Evolutionary conservation across 1,139 yeast species (phyloP).

Genomic region (Diutina sp.): DNA sequence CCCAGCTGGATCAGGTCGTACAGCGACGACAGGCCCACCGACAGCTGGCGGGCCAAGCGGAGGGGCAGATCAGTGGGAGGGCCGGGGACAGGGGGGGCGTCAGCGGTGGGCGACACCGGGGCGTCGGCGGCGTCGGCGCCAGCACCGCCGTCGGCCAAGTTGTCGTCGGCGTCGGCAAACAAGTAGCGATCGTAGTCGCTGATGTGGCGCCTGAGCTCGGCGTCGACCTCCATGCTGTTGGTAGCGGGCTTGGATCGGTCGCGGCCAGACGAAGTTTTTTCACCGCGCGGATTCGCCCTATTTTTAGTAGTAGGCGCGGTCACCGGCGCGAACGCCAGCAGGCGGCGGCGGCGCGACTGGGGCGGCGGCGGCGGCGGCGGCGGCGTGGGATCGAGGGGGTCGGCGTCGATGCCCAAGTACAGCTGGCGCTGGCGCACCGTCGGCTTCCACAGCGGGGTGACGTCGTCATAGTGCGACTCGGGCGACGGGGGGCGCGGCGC

Average conservation of each 20-base stretch:
- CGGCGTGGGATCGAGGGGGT: neutral
- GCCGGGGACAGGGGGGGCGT: neutral
- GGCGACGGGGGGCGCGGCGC: neutral
- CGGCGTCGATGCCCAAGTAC: neutral
- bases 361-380: neutral
- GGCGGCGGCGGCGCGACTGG: neutral
- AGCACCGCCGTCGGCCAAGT: constrained; percentile 7
- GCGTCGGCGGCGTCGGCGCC: neutral
- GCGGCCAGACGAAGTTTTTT: constrained; percentile 7
- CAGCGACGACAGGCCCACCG: neutral
- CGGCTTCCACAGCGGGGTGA: neutral
- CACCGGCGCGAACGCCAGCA: neutral
- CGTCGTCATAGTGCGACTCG: neutral
- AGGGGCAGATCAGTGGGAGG: neutral
- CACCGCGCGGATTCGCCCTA: constrained; percentile 7
- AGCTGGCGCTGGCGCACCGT: neutral
- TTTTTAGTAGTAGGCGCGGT: constrained; percentile 5
- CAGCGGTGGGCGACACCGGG: neutral
- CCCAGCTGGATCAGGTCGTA: constrained; percentile 2
- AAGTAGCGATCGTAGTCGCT: constrained; percentile 23
- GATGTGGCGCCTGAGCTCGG: constrained; percentile 9
- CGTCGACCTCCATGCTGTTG: neutral
- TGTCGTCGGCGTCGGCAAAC: constrained; percentile 14
- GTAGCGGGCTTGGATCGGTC: neutral
- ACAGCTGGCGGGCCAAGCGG: neutral